Conservation (phyloP, 164 flowering plant genomes). For the Tinospora cordifolia region DNA sequence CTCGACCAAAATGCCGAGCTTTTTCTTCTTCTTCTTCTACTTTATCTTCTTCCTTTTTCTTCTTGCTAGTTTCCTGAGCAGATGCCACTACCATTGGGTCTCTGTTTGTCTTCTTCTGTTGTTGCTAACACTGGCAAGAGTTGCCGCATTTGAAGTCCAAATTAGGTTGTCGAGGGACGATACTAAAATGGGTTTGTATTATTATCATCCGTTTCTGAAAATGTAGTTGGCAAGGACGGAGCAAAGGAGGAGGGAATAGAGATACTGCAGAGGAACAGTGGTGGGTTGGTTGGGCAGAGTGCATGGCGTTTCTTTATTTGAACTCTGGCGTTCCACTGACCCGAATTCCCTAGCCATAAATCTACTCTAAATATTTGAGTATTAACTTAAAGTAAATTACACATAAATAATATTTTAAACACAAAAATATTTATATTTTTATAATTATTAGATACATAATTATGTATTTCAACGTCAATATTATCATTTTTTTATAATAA, state of each 20-base stretch:
- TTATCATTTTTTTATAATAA: no score
- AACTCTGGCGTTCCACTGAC: constrained; percentile 2
- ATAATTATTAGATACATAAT: no score
- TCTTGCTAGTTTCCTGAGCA: not conserved
- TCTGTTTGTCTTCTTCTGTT: no score
- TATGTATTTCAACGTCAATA: no score
- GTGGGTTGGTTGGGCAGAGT: constrained; percentile 29
- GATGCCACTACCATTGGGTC: not conserved
- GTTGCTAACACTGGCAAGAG: no score
- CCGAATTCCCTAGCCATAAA: not conserved
- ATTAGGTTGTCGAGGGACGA: no score
- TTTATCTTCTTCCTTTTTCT: no score
- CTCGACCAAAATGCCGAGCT: no score
- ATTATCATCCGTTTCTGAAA: not conserved
- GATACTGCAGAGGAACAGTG: not conserved
- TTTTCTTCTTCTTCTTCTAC: no score
- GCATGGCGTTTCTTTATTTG: constrained; percentile 21
- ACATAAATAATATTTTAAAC: no score
- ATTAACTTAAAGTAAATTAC: not conserved
- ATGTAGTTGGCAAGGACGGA: not conserved
- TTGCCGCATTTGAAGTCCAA: no score
- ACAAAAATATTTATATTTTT: not conserved
- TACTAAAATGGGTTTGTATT: no score
- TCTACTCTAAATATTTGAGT: not conserved
- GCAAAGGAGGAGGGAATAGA: not conserved